Percentiles rank a stretch among this genome's conserved stretches.
Conservation (phyloP, 2,329 filamentous ascomycete genomes). For the Xylariomycetidae sp. region DNA sequence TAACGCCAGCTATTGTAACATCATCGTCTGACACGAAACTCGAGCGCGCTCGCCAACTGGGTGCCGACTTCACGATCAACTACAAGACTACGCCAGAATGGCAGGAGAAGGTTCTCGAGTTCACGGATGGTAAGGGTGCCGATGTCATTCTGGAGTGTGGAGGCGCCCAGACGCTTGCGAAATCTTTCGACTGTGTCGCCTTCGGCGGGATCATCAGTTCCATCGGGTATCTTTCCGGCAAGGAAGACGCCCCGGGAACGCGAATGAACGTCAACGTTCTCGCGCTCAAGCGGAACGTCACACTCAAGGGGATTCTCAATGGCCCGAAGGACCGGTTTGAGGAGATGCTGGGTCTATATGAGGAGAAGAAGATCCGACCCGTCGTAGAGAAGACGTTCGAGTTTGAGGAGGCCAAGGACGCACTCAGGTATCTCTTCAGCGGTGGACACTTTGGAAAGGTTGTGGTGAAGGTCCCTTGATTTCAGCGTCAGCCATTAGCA, state of each 20-base stretch:
- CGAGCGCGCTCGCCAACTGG: conserved; percentile 39
- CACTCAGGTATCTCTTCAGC: conserved; percentile 46
- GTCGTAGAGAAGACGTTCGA: conserved; percentile 44
- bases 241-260: conserved; percentile 47
- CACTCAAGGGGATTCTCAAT: conserved; percentile 47
- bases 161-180: conserved; percentile 45
- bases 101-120: conserved; percentile 41
- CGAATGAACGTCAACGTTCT: conserved; percentile 52
- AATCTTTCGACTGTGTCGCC: conserved; percentile 48
- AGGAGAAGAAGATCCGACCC: conserved; percentile 38
- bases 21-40: conserved; percentile 46
- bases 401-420: conserved; percentile 43
- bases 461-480: conserved; percentile 35
- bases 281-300: conserved; percentile 31
- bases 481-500: too few species aligned
- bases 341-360: conserved; percentile 48
- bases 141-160: conserved; percentile 54
- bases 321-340: conserved; percentile 53
- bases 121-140: conserved; percentile 42
- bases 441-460: conserved; percentile 57
- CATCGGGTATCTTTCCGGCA: conserved; percentile 37
- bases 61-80: conserved; percentile 50
- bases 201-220: conserved; percentile 50
- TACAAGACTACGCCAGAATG: conserved; percentile 48
- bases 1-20: conserved; percentile 19